These are phyloP conservation scores for Podila minutissima DNA, from an alignment of 192 early-diverging fungal genomes.

Conservation along the genomic window DNA sequence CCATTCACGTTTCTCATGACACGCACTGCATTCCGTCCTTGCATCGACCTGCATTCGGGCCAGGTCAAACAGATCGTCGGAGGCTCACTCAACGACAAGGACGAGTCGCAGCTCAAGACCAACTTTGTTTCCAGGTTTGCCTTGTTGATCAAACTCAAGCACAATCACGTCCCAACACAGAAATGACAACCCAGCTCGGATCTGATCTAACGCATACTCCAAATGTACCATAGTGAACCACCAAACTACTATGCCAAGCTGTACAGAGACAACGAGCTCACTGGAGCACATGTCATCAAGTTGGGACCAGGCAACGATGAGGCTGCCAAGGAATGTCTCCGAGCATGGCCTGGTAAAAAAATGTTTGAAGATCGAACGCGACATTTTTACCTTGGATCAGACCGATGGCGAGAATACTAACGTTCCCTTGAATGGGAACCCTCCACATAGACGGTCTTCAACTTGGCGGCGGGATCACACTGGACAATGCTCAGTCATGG, in stretches of 20 bases:
- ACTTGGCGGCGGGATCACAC: conserved; percentile 93
- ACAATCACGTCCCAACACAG: neutral
- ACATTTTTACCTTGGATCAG: neutral
- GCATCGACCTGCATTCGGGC: conserved; percentile 97
- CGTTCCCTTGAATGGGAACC: neutral
- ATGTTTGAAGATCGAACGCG: neutral
- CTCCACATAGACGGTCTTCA: conserved; percentile 71
- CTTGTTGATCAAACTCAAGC: too few species aligned
- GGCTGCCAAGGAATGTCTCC: conserved; percentile 85
- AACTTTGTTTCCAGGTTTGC: conserved; percentile 90
- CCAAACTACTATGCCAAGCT: conserved; percentile 85
- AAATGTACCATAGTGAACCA: conserved; percentile 62
- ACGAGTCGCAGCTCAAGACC: conserved; percentile 70
- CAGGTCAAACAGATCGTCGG: conserved; percentile 99
- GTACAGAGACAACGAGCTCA: conserved; percentile 76
- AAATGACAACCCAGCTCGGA: neutral
- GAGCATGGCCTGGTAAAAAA: conserved; percentile 78
- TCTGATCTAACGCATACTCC: too few species aligned
- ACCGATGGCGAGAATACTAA: neutral
- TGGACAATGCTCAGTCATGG: conserved; percentile 91
- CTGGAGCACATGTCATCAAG: conserved; percentile 95
- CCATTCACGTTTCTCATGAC: neutral
- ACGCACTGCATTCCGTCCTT: conserved; percentile 87
- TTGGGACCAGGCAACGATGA: conserved; percentile 88
- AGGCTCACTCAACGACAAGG: conserved; percentile 81